Conservation (phyloP, 2,329 filamentous ascomycete species). For the Fusarium chuoi region DNA sequence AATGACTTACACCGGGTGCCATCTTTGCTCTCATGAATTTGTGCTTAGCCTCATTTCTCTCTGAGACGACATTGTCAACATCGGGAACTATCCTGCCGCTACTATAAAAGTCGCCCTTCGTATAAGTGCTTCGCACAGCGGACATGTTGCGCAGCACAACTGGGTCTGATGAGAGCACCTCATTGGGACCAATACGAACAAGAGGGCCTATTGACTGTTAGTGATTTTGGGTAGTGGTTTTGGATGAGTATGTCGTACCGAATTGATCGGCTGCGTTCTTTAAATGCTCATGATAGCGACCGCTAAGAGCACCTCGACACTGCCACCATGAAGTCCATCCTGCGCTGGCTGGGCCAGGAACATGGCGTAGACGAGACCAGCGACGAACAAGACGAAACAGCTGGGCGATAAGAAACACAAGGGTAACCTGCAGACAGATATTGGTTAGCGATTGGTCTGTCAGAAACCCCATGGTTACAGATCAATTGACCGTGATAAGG, state of each 20-base stretch:
- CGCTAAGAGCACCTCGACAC: slow-evolving; percentile 41
- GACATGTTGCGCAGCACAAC: slow-evolving; percentile 52
- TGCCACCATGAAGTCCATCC: slow-evolving; percentile 47
- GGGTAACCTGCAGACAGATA: neutral
- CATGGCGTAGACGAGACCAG: slow-evolving; percentile 45
- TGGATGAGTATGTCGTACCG: slow-evolving; percentile 17
- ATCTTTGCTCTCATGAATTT: slow-evolving; percentile 56
- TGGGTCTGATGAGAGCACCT: slow-evolving; percentile 54
- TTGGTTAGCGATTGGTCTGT: neutral
- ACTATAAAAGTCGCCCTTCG: slow-evolving; percentile 57
- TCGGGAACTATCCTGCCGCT: slow-evolving; percentile 63
- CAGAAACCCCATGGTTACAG: slow-evolving; percentile 24
- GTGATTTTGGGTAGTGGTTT: neutral
- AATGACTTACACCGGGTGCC: slow-evolving; percentile 52
- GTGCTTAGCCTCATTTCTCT: slow-evolving; percentile 59
- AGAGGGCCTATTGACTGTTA: slow-evolving; percentile 44
- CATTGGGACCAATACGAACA: slow-evolving; percentile 56
- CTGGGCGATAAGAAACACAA: neutral
- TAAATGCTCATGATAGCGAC: slow-evolving; percentile 44
- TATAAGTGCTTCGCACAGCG: slow-evolving; percentile 51
- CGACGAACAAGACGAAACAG: slow-evolving; percentile 13
- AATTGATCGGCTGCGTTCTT: slow-evolving; percentile 40
- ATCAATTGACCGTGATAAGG: neutral
- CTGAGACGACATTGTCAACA: slow-evolving; percentile 64
- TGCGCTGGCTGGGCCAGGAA: slow-evolving; percentile 41